These are phyloP conservation scores for Linum tenue DNA, from an alignment of 345 rosid genomes.

Conservation along the genomic window DNA sequence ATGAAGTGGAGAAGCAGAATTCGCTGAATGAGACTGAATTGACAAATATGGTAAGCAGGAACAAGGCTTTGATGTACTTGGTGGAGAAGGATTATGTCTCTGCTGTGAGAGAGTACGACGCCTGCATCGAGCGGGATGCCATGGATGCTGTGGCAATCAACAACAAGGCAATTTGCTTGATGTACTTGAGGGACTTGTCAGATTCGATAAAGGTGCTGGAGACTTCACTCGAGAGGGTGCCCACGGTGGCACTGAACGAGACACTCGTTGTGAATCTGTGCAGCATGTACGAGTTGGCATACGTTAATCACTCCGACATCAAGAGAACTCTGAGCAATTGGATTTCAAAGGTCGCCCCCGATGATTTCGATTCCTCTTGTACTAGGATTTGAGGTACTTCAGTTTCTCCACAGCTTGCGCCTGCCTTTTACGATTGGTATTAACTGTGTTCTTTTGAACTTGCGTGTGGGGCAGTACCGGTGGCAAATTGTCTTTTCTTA, in stretches of 20 bases:
- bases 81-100: constrained; percentile 90
- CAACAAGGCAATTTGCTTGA: constrained; percentile 82
- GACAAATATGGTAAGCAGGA: constrained; percentile 70
- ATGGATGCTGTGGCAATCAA: constrained; percentile 65
- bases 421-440: neutral
- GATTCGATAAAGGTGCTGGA: constrained; percentile 91
- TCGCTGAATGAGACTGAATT: constrained; percentile 37
- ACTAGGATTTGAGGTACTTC: constrained; percentile 56
- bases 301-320: constrained; percentile 74
- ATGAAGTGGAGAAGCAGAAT: constrained; percentile 35
- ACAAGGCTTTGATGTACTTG: constrained; percentile 71
- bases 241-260: constrained; percentile 76
- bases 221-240: constrained; percentile 75
- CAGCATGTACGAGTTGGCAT: constrained; percentile 97
- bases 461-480: neutral
- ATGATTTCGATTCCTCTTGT: constrained; percentile 88
- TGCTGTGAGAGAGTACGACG: constrained; percentile 82
- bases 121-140: constrained; percentile 78
- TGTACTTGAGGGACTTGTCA: constrained; percentile 79
- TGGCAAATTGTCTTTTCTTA: too few relatives aligned
- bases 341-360: constrained; percentile 86
- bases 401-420: neutral
- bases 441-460: neutral
- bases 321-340: constrained; percentile 78
- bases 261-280: constrained; percentile 82